Evolutionary conservation across 352 stramenopile genomes (phyloP).

Genomic region (Aphanomyces invadans): DNA sequence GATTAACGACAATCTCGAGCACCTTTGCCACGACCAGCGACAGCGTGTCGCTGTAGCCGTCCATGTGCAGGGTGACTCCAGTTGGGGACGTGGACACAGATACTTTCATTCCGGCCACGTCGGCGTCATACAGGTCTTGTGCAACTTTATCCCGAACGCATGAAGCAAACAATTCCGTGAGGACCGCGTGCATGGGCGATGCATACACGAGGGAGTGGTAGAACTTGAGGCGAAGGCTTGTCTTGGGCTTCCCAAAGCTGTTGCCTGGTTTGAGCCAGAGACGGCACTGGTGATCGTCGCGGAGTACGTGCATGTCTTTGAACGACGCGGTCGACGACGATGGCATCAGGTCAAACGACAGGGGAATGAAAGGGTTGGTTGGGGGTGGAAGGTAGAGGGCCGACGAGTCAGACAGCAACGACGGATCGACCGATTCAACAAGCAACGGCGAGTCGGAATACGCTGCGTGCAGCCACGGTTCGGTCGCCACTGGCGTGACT

Average conservation of each 20-base stretch:
- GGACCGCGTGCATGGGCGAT: conserved; percentile 32
- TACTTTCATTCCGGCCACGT: conserved; percentile 29
- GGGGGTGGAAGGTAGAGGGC: conserved; percentile 34
- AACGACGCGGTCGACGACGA: conserved; percentile 8
- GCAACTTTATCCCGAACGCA: conserved; percentile 39
- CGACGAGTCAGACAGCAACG: background rate
- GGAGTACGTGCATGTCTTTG: conserved; percentile 22
- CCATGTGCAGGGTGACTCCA: conserved; percentile 38
- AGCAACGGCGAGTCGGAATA: conserved; percentile 33
- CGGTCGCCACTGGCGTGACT: conserved; percentile 28
- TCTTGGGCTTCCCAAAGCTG: conserved; percentile 49
- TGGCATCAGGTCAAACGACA: conserved; percentile 29
- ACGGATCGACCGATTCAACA: conserved; percentile 6
- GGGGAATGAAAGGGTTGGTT: conserved; percentile 32
- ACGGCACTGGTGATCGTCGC: conserved; percentile 26
- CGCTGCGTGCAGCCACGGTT: conserved; percentile 43
- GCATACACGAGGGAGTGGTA: conserved; percentile 31
- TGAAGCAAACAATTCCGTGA: conserved; percentile 34
- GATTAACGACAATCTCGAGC: conserved; percentile 28
- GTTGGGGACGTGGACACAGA: conserved; percentile 35
- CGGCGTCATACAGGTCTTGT: conserved; percentile 33
- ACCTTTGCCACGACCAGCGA: conserved; percentile 37
- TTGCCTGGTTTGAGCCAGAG: conserved; percentile 51
- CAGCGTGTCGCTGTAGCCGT: conserved; percentile 43
- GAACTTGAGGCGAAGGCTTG: conserved; percentile 43